Evolutionary conservation across 495 filamentous ascomycete species (phyloP), one percentile per base, ranked within the genome.

Genomic region (Penicillium silybi): DNA sequence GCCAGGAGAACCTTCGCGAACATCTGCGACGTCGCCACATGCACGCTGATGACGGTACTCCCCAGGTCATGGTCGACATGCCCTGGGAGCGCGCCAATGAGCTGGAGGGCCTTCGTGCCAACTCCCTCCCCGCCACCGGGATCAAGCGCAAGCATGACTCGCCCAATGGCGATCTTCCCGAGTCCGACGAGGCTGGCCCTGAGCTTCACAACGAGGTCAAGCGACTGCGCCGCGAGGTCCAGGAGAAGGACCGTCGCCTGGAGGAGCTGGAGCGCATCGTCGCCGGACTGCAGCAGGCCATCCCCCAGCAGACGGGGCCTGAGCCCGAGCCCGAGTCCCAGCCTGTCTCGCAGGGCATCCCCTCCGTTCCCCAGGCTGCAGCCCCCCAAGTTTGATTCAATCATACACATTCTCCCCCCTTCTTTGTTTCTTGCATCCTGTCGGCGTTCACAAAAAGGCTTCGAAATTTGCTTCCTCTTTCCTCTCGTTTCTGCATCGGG

Each of bases 1-100:
- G 92, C 19, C 85, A 88, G 55, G 92, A 96, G 70, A 97, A 97
- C 61, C 76, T 96, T 17, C 87, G 90, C 56, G 92, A 97, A 67
- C 92, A 97, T 66, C 72, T 96, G 15, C 84, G 90, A 13, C 82
- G 90, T n/a, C 88, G 92, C 15, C 91, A 92, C 69, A 75, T 77
- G 74, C 74, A 77, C 46, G 70, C 73, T 4, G 78, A 78, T 35
- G 74, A 72, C 1, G 50, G 50, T 0, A 62, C 58, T 32, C 44
- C 65, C 25, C 76, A 79, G 5, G 62, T 61, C 22, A 46, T 66
- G 22, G 46, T 58, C 3, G 63, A 66, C 6, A 54, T 61, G 54
- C 49, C 60, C 59, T 62, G 67, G 67, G 53, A 62, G 38, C 56
- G 58, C 51, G 50, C 47, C 20, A 47, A 48, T 17, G 63, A 66